Evolutionary conservation across 352 stramenopile genomes (phyloP).

Genomic region (Blastocystis sp.): DNA sequence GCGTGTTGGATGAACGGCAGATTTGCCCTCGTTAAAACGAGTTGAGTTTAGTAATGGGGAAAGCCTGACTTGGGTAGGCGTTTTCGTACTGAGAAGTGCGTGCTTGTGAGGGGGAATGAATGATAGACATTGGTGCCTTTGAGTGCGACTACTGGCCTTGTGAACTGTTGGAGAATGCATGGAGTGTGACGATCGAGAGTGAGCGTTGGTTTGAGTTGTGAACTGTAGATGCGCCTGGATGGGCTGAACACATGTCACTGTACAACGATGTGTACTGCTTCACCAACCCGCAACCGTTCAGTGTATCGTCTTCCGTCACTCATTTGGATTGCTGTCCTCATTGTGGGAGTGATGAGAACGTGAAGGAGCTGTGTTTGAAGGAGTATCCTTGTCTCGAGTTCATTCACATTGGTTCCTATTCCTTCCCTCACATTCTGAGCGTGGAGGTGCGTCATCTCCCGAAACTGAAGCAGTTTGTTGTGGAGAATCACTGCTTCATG

Average conservation of each 20-base stretch:
- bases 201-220: not conserved
- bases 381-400: not conserved
- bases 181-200: not conserved
- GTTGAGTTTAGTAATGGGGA: not conserved
- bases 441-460: not conserved
- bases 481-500: not conserved
- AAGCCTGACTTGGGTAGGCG: not conserved
- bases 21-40: not conserved
- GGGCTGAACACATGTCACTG: not conserved
- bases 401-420: not conserved
- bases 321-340: not conserved
- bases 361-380: not conserved
- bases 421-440: not conserved
- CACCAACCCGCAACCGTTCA: not conserved
- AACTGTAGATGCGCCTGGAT: not conserved
- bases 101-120: not conserved
- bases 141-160: not conserved
- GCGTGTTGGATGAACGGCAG: not conserved
- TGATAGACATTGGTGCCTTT: not conserved
- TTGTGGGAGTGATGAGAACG: not conserved
- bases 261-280: not conserved
- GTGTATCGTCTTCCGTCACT: not conserved
- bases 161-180: not conserved
- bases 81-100: not conserved
- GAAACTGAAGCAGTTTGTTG: not conserved